Evolutionary conservation across 2,329 filamentous ascomycete genomes (phyloP).

Genomic region (Phialemoniopsis sp.): DNA sequence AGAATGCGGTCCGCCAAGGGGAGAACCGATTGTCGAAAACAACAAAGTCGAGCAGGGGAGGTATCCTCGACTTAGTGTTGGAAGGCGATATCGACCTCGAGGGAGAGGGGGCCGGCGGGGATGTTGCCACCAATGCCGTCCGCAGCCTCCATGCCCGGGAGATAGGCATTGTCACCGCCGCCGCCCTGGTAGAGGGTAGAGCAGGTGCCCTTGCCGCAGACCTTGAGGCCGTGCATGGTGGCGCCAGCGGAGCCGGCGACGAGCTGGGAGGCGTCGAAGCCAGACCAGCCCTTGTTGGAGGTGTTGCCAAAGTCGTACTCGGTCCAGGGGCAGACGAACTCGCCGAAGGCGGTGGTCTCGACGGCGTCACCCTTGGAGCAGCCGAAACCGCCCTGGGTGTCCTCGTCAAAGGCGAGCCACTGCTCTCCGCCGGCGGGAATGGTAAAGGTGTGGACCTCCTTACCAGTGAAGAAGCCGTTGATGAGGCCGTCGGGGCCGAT

Average conservation of each 20-base stretch:
- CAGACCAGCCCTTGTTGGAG: slow-evolving; percentile 43
- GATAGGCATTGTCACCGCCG: slow-evolving; percentile 25
- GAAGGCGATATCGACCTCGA: slow-evolving; percentile 16
- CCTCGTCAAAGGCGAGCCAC: slow-evolving; percentile 36
- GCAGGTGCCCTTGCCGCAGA: slow-evolving; percentile 27
- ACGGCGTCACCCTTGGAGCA: slow-evolving; percentile 28
- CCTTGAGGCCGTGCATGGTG: slow-evolving; percentile 27
- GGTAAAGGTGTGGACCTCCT: slow-evolving; percentile 34
- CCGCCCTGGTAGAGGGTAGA: slow-evolving; percentile 24
- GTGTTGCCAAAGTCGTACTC: slow-evolving; percentile 44
- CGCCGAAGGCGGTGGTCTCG: slow-evolving; percentile 29
- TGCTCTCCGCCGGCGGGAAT: slow-evolving; percentile 30
- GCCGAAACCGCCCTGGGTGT: slow-evolving; percentile 45
- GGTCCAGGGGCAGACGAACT: slow-evolving; percentile 40
- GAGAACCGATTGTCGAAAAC: no score
- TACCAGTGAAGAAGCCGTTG: slow-evolving; percentile 41
- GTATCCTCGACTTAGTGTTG: no score
- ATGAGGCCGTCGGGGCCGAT: slow-evolving; percentile 37
- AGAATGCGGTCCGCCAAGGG: no score
- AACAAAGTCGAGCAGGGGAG: no score
- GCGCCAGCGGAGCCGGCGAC: slow-evolving; percentile 31
- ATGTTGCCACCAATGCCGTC: slow-evolving; percentile 31
- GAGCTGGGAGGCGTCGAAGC: slow-evolving; percentile 46
- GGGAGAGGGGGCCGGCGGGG: slow-evolving; percentile 9
- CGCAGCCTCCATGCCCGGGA: slow-evolving; percentile 21